Evolutionary conservation across 768 basidiomycete species (phyloP).

Genomic region (Lentinula raphanica): DNA sequence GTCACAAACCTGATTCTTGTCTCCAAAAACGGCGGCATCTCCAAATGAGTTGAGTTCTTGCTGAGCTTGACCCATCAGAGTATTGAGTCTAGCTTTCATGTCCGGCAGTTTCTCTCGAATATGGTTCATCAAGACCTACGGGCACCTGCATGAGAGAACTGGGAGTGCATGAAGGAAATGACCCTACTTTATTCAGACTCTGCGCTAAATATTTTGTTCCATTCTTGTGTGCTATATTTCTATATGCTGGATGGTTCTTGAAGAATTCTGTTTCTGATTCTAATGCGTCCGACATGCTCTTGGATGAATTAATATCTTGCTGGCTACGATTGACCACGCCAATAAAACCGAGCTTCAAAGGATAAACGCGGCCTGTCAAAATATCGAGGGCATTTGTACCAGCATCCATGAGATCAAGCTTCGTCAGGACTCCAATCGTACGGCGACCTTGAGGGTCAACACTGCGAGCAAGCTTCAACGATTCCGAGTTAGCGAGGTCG

Average conservation of each 20-base stretch:
- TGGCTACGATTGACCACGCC: conserved; percentile 97
- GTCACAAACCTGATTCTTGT: conserved; percentile 69
- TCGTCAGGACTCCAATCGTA: conserved; percentile 94
- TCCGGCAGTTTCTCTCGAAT: conserved; percentile 98
- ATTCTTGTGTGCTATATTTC: conserved; percentile 95
- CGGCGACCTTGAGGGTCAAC: conserved; percentile 96
- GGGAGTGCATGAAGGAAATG: background rate
- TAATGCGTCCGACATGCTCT: conserved; percentile 80
- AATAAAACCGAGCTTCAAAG: conserved; percentile 96
- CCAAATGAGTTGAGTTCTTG: conserved; percentile 97
- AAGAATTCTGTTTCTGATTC: conserved; percentile 91
- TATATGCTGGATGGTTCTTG: conserved; percentile 80
- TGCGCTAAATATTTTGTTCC: conserved; percentile 95
- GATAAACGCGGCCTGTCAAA: conserved; percentile 94
- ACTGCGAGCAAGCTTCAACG: conserved; percentile 90
- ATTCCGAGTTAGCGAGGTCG: conserved; percentile 97
- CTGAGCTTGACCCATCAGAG: conserved; percentile 97
- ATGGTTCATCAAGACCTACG: conserved; percentile 88
- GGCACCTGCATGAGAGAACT: background rate
- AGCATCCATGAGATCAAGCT: conserved; percentile 98
- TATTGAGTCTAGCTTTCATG: conserved; percentile 98
- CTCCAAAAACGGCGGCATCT: conserved; percentile 86
- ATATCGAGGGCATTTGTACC: conserved; percentile 97
- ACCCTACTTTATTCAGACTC: conserved; percentile 84
- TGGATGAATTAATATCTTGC: conserved; percentile 89